These are phyloP conservation scores for Cucumis melo DNA, from an alignment of 306 rosid species.

Conservation along the genomic window DNA sequence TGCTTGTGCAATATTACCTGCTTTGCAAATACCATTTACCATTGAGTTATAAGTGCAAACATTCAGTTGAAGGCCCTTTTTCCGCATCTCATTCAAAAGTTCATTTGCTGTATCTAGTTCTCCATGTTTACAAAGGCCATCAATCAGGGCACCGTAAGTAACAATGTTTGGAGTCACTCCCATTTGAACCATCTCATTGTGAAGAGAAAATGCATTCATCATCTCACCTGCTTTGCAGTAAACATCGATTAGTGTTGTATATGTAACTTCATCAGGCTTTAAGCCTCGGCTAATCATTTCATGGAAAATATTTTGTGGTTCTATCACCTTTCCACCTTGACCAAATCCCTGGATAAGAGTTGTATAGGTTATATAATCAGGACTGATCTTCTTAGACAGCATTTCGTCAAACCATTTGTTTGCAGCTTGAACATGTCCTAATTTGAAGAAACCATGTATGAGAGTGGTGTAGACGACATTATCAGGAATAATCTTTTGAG, in stretches of 20 bases:
- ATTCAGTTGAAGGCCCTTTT: slow-evolving; percentile 69
- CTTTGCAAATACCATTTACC: slow-evolving; percentile 73
- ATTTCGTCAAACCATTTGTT: slow-evolving; percentile 50
- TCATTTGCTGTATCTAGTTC: slow-evolving; percentile 69
- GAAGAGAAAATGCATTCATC: slow-evolving; percentile 62
- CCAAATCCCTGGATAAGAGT: slow-evolving; percentile 60
- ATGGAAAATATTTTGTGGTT: slow-evolving; percentile 35
- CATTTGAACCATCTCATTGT: slow-evolving; percentile 62
- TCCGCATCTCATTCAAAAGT: slow-evolving; percentile 72
- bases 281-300: slow-evolving; percentile 53
- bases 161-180: slow-evolving; percentile 59
- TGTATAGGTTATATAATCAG: slow-evolving; percentile 58
- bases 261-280: slow-evolving; percentile 72
- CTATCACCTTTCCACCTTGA: slow-evolving; percentile 49
- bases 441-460: slow-evolving; percentile 52
- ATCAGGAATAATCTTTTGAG: slow-evolving; percentile 43
- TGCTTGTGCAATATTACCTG: slow-evolving; percentile 56
- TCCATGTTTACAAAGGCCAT: slow-evolving; percentile 72
- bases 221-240: slow-evolving; percentile 70
- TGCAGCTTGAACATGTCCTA: slow-evolving; percentile 42
- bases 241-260: slow-evolving; percentile 64
- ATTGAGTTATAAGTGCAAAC: slow-evolving; percentile 60
- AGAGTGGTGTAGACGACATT: slow-evolving; percentile 68
- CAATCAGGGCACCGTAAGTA: slow-evolving; percentile 70
- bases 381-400: slow-evolving; percentile 35